Conservation (phyloP, 1,284 basidiomycete species). For the Papiliotrema nemorosa region DNA sequence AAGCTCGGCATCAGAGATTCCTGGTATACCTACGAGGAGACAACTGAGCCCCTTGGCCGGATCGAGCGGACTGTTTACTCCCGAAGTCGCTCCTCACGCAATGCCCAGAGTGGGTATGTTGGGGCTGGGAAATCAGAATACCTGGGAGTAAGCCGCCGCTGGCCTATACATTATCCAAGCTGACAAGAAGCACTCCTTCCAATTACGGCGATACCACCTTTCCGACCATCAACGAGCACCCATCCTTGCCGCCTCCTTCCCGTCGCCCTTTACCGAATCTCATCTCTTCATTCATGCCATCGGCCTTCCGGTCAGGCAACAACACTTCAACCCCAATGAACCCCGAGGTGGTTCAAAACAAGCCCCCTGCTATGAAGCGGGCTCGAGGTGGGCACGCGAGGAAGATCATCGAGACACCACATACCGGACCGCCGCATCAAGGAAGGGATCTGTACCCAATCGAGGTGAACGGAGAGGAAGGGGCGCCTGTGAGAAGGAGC, state of each 20-base stretch:
- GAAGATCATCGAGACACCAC: conserved; percentile 22
- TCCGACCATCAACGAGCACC: conserved; percentile 21
- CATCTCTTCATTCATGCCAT: conserved; percentile 25
- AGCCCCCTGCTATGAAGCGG: conserved; percentile 46
- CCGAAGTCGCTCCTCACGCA: conserved; percentile 47
- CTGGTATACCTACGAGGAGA: conserved; percentile 55
- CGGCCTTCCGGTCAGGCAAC: conserved; percentile 13
- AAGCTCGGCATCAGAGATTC: conserved; percentile 39
- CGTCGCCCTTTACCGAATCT: conserved; percentile 37
- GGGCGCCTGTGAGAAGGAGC: conserved; percentile 32
- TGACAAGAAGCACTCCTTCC: conserved; percentile 31
- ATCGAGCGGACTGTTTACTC: conserved; percentile 71
- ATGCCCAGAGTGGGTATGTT: conserved; percentile 27
- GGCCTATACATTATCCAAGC: background rate
- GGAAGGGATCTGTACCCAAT: conserved; percentile 29
- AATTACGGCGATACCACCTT: conserved; percentile 38
- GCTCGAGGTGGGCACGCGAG: conserved; percentile 30
- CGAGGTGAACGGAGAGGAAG: conserved; percentile 30
- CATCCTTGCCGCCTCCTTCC: conserved; percentile 9
- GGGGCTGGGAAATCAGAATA: conserved; percentile 23
- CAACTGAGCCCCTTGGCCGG: conserved; percentile 48
- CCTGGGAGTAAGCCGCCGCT: conserved; percentile 34
- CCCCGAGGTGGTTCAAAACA: conserved; percentile 16
- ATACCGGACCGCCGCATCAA: conserved; percentile 17
- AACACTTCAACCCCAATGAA: conserved; percentile 25